Conservation (phyloP, 2,329 filamentous ascomycete species). For the Aspergillus eucalypticola region DNA sequence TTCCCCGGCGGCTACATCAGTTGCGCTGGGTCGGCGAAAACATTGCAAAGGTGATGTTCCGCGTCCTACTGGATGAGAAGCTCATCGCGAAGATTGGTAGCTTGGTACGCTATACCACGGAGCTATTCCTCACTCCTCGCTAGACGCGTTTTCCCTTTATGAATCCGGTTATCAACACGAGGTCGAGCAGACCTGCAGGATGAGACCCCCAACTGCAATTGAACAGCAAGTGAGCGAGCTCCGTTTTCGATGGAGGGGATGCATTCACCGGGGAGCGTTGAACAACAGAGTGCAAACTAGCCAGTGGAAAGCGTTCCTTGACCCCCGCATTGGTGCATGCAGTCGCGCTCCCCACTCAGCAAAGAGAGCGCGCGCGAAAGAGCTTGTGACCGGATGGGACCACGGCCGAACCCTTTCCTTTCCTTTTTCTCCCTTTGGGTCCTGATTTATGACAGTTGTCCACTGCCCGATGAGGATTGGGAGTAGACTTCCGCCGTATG, state of each 20-base stretch:
- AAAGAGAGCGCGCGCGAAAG: conserved; percentile 2
- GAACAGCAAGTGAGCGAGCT: conserved; percentile 2
- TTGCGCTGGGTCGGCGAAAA: not conserved
- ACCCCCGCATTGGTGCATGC: conserved; percentile 25
- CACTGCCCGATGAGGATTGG: conserved; percentile 1
- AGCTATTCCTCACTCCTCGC: not conserved
- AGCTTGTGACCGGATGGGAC: conserved; percentile 18
- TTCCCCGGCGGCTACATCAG: conserved; percentile 10
- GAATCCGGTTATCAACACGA: conserved; percentile 4
- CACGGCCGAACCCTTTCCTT: conserved; percentile 6
- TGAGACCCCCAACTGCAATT: not conserved
- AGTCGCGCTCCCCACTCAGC: conserved; percentile 18
- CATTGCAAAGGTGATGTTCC: not conserved
- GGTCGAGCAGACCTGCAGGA: conserved; percentile 2
- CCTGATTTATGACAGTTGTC: conserved; percentile 11
- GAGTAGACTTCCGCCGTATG: not conserved
- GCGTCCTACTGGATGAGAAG: not conserved
- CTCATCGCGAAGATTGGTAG: not conserved
- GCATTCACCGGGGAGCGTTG: conserved; percentile 9
- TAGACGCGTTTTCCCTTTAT: not conserved
- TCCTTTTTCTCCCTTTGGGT: not conserved
- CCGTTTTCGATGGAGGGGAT: not conserved
- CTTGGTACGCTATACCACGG: not conserved
- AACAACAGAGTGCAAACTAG: conserved; percentile 14
- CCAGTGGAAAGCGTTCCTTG: conserved; percentile 32